phyloP scores from a whole-genome alignment of 805 yeast genomes.

The Yarrowia keelungensis region DNA sequence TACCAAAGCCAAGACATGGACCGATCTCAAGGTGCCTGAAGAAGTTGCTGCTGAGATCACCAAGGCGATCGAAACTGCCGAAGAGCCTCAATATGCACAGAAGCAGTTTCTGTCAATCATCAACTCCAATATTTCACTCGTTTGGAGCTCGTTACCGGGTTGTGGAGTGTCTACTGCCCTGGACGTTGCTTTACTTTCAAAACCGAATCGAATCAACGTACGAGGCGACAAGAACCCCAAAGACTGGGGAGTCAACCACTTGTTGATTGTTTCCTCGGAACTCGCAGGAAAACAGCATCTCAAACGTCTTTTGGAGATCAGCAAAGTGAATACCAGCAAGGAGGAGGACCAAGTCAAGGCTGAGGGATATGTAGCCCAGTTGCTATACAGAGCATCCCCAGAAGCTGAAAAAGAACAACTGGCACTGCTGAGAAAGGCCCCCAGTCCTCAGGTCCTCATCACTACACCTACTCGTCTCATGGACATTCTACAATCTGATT shows the following conservation, averaged over 20 bases:
- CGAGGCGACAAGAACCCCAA: not conserved
- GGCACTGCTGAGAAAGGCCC: conserved; percentile 12
- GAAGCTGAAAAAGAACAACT: conserved; percentile 31
- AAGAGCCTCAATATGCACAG: conserved; percentile 3
- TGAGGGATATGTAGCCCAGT: not conserved
- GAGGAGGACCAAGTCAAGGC: not conserved
- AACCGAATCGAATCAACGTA: conserved; percentile 10
- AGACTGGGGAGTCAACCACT: conserved; percentile 24
- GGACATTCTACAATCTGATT: conserved; percentile 35
- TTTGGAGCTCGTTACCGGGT: conserved; percentile 33
- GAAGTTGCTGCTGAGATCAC: not conserved
- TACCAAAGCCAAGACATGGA: conserved; percentile 15
- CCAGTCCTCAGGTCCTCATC: conserved; percentile 31
- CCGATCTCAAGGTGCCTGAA: conserved; percentile 13
- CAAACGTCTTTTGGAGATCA: conserved; percentile 9
- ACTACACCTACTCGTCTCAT: conserved; percentile 33
- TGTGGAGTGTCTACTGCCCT: conserved; percentile 27
- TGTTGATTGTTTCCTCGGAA: conserved; percentile 17
- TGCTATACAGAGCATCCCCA: conserved; percentile 11
- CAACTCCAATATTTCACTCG: conserved; percentile 22
- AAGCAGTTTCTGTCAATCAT: conserved; percentile 21
- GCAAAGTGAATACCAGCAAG: not conserved
- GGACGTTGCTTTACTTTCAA: conserved; percentile 11
- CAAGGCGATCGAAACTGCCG: not conserved
- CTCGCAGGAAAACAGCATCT: conserved; percentile 27